Percentiles rank a stretch among this genome's conserved stretches.
Evolutionary conservation across 768 basidiomycete genomes (phyloP).

Genomic region (Mycena haematopus): DNA sequence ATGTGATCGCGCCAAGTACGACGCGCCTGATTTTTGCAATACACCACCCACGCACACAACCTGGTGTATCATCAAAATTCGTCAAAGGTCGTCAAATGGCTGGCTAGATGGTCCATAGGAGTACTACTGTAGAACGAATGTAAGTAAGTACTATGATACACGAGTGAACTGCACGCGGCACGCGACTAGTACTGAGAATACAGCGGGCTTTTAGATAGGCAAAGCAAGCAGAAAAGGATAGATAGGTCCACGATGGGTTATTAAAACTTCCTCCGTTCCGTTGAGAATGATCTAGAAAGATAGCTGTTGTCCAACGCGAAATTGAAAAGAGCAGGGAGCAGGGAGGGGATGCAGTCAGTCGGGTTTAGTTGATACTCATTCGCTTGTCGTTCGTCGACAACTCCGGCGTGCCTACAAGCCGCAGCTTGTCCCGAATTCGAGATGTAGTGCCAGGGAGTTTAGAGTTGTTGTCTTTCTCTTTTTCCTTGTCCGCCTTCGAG

Average conservation of each 20-base stretch:
- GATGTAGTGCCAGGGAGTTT: constrained; percentile 34
- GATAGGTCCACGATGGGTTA: background rate
- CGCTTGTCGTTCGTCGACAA: constrained; percentile 44
- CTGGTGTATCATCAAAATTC: constrained; percentile 15
- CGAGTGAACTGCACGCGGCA: background rate
- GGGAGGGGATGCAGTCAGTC: background rate
- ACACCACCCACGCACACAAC: constrained; percentile 1
- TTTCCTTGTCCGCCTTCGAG: constrained; percentile 8
- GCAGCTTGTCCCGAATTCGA: constrained; percentile 42
- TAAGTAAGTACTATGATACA: constrained; percentile 8
- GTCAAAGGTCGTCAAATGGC: constrained; percentile 11
- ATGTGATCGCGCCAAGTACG: too few relatives aligned
- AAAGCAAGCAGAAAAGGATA: background rate
- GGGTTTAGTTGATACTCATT: constrained; percentile 31
- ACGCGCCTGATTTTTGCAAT: too few relatives aligned
- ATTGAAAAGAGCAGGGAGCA: background rate
- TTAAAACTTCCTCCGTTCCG: constrained; percentile 7
- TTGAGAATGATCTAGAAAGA: constrained; percentile 3
- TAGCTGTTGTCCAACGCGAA: background rate
- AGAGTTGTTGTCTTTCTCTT: constrained; percentile 24
- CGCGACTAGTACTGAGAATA: background rate
- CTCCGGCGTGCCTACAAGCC: constrained; percentile 45
- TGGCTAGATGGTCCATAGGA: constrained; percentile 10
- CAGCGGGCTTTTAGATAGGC: background rate
- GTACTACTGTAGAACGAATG: constrained; percentile 8